These are phyloP conservation scores for Paramyrothecium roridum DNA, from an alignment of 2,329 filamentous ascomycete species.

Conservation along the genomic window DNA sequence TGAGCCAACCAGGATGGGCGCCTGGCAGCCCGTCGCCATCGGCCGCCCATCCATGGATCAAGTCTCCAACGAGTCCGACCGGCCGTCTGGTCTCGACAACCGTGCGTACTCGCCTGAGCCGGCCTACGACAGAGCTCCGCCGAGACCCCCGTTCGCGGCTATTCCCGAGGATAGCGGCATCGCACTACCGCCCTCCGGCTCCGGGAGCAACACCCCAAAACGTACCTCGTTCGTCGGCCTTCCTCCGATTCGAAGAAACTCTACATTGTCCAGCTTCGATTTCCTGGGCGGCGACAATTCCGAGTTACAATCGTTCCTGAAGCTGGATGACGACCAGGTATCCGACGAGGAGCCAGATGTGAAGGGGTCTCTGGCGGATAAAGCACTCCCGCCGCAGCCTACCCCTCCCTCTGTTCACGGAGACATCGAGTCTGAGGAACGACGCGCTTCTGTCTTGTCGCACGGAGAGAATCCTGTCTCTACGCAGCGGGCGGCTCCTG, in stretches of 20 bases:
- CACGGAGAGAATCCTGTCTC: too few species aligned
- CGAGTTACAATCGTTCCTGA: neutral
- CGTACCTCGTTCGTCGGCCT: slow-evolving; percentile 54
- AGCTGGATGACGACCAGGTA: slow-evolving; percentile 19
- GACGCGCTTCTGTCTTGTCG: too few species aligned
- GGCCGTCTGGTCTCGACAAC: neutral
- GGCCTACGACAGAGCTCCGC: slow-evolving; percentile 1
- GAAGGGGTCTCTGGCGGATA: neutral
- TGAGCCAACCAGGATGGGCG: neutral
- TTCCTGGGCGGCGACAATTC: slow-evolving; percentile 24
- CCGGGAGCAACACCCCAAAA: slow-evolving; percentile 24
- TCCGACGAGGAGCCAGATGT: slow-evolving; percentile 16
- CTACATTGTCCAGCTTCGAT: slow-evolving; percentile 47
- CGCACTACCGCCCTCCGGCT: slow-evolving; percentile 1
- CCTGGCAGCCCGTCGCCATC: neutral
- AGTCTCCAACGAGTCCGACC: neutral
- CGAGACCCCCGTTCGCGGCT: neutral
- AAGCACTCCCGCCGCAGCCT: neutral
- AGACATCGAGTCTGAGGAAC: neutral
- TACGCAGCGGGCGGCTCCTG: too few species aligned
- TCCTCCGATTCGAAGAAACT: slow-evolving; percentile 53
- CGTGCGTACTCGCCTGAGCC: neutral
- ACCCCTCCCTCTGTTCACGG: neutral
- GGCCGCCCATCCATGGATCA: neutral
- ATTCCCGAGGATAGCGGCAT: slow-evolving; percentile 6